Base-by-base conservation (phyloP, 441 rosid species). In the Bocquillonia castaneifolia region DNA sequence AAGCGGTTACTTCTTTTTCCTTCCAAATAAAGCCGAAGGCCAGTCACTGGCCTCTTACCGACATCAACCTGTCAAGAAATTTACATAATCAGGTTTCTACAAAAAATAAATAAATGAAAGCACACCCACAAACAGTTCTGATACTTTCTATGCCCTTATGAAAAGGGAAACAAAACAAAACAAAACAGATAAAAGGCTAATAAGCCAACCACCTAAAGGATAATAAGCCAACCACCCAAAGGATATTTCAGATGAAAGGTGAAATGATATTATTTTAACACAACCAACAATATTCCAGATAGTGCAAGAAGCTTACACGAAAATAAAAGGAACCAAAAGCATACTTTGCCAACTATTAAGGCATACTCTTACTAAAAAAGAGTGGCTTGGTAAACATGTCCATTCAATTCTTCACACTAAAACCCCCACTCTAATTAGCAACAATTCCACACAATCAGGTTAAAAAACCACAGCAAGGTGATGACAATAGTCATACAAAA, bases 21-120 rank as follows among this genome's bases (percentile, higher is more conserved):
- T 66, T 94, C 97, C 39, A 94, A 86, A 79, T 86, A 92, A 54
- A 94, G 95, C 51, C 99, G 84, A 71, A 94, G 85, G 65, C 99
- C 99, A 51, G 98, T 94, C 52, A 94, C 86, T 8, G 98, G 99
- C 75, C 95, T 85, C 81, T 85, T 87, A 66, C 97, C 97, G n/a
- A 94, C 97, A 72, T 91, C 99, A 75, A 94, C 97, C 97, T 94
- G 83, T 59, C 55, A 65, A 45, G 58, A 57, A 53, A 56, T 61
- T 66, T 62, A 58, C 55, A 6, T 63, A 57, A 44, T 74, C 40
- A 72, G 48, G 32, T 65, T 72, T 62, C 42, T 10, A 20, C 44
- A 48, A 37, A 20, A 59, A 50, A 58, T 47, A 34, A 39, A 29
- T 23, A 25, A 44, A 23, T 22, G 14, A 54, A 22, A 22, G 14